phyloP scores from a whole-genome alignment of 345 rosid species.

The Isatis tinctoria region DNA sequence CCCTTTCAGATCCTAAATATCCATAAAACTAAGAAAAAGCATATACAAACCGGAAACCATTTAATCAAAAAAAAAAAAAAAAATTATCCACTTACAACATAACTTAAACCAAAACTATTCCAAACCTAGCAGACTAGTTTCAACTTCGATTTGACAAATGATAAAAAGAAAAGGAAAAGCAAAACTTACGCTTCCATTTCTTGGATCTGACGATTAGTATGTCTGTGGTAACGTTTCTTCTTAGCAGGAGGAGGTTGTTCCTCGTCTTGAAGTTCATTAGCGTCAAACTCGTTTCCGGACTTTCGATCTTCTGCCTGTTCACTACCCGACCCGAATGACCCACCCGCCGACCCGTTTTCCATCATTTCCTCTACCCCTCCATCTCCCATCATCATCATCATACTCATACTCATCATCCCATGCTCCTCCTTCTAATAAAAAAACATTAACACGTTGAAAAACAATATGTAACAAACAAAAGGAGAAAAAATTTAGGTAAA shows the following conservation, averaged over 20 bases:
- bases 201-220: conserved; percentile 91
- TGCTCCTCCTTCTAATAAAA: conserved; percentile 62
- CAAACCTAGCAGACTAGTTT: background rate
- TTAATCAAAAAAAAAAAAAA: background rate
- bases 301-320: conserved; percentile 65
- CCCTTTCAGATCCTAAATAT: too few species aligned
- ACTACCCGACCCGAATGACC: conserved; percentile 83
- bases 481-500: background rate
- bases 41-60: too few species aligned
- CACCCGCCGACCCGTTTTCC: conserved; percentile 78
- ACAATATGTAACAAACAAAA: background rate
- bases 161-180: background rate
- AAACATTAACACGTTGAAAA: background rate
- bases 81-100: background rate
- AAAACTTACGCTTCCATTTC: conserved; percentile 89
- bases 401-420: conserved; percentile 39
- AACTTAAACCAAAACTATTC: background rate
- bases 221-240: conserved; percentile 93
- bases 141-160: background rate
- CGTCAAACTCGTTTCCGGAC: conserved; percentile 55
- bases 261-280: conserved; percentile 32
- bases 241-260: conserved; percentile 44
- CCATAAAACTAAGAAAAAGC: too few species aligned
- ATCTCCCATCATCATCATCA: conserved; percentile 60
- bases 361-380: conserved; percentile 56